These are phyloP conservation scores for Colletotrichum truncatum DNA, from an alignment of 2,329 filamentous ascomycete genomes.

Conservation along the genomic window DNA sequence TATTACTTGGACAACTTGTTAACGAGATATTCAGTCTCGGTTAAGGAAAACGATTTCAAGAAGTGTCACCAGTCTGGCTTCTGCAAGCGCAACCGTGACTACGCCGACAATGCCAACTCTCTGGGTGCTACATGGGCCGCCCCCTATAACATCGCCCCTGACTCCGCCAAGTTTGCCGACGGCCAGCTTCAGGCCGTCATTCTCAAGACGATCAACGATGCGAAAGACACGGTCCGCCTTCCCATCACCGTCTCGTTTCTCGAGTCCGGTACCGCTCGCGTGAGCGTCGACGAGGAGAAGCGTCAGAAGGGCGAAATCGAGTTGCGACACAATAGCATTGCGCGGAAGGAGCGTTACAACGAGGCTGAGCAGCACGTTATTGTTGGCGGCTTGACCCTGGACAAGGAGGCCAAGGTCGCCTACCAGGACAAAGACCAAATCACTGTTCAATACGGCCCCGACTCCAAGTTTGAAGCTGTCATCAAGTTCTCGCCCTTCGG, in stretches of 20 bases:
- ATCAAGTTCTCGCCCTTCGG: constrained; percentile 85
- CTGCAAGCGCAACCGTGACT: constrained; percentile 92
- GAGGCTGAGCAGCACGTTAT: constrained; percentile 88
- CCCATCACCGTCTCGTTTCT: constrained; percentile 90
- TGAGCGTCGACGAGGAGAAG: constrained; percentile 92
- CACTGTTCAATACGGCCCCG: constrained; percentile 83
- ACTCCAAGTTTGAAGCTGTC: constrained; percentile 80
- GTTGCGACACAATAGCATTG: constrained; percentile 83
- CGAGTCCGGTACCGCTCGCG: constrained; percentile 86
- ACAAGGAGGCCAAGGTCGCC: constrained; percentile 75
- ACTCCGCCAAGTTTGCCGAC: constrained; percentile 78
- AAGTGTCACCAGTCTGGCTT: constrained; percentile 96
- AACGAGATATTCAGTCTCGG: constrained; percentile 65
- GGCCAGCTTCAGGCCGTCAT: constrained; percentile 83
- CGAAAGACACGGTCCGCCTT: constrained; percentile 76
- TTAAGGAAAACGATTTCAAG: constrained; percentile 98
- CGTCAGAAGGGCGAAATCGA: constrained; percentile 89
- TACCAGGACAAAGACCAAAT: constrained; percentile 73
- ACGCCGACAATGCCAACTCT: constrained; percentile 79
- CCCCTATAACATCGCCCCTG: constrained; percentile 80
- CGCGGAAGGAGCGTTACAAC: constrained; percentile 92
- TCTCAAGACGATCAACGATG: constrained; percentile 77
- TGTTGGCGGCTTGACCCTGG: constrained; percentile 80
- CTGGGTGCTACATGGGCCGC: constrained; percentile 76
- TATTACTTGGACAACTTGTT: background rate